Percentiles rank a stretch among this genome's conserved stretches.
These are phyloP conservation scores for Pachysandra terminalis DNA, from an alignment of 164 flowering plant genomes.

Conservation along the genomic window DNA sequence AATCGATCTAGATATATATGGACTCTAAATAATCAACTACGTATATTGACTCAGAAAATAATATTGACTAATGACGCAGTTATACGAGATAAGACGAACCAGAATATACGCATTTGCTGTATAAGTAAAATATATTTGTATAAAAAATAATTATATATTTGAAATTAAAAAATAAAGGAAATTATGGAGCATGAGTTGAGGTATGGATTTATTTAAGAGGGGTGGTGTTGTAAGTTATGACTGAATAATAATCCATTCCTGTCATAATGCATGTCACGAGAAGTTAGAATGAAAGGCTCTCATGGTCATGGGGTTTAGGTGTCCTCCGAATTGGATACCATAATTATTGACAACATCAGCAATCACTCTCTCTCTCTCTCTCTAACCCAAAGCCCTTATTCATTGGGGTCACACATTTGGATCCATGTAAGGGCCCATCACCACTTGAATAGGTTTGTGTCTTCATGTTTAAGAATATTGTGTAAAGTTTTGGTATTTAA, in stretches of 20 bases:
- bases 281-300: conserved; percentile 1
- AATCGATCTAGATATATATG: no score
- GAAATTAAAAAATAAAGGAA: neutral
- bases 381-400: neutral
- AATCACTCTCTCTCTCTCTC: no score
- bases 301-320: neutral
- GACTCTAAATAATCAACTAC: no score
- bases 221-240: conserved; percentile 10
- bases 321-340: no score
- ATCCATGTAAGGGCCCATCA: neutral
- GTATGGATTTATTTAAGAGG: conserved; percentile 18
- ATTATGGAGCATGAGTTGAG: conserved; percentile 4
- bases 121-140: no score
- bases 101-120: no score
- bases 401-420: conserved; percentile 1
- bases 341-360: no score
- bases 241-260: conserved; percentile 10
- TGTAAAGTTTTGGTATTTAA: neutral
- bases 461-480: neutral
- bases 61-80: no score
- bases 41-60: no score
- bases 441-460: neutral
- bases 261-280: conserved; percentile 24
- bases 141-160: no score
- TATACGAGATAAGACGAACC: no score